Evolutionary conservation across 192 early-diverging fungal genomes (phyloP), one percentile per base, ranked within the genome.

Genomic region (Obelidium mucronatum): DNA sequence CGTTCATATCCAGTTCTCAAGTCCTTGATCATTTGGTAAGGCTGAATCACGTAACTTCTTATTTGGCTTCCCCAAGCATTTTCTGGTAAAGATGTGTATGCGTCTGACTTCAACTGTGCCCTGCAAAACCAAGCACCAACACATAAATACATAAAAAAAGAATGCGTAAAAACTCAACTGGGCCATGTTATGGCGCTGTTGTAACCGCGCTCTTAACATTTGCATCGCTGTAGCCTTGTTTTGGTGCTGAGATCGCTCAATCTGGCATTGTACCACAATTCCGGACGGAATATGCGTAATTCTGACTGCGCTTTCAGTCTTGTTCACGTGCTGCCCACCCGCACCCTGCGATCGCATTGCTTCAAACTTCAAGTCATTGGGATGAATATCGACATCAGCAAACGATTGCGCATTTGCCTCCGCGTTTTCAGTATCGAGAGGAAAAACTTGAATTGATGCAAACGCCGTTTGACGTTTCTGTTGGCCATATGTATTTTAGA

Each of bases 241-340:
- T 85, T 91, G 78, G 67, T 94, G 92, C 87, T 99, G 96, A 19
- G 96, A 97, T 60, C 96, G 84, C 77, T 97, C 93, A 67, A 92
- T 93, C 84, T 97, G 96, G 81, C 82, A 87, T 60, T 81, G 65
- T 5, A 70, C 35, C 5, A 89, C 86, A 40, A 96, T 91, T 0
- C 96, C 96, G 2, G 95, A 95, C 5, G 97, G 94, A 28, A 97
- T 73, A 84, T 99, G 97, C 6, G 94, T 96, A 34, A 99, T 88
- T 3, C 96, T 88, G 67, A 98, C 95, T 5, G 97, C 96, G 75
- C 91, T 93, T 64, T 98, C 96, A 0, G 97, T 97, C 2, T 92
- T 98, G 64, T 97, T 99, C 5, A 98, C 96, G 77, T 97, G 96
- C 87, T 89, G 87, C 15, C 87, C 87, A 13, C 87, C 87, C 40